Evolutionary conservation across 2,329 filamentous ascomycete species (phyloP), one percentile per base, ranked within the genome.

Genomic region (Nemania sp.): DNA sequence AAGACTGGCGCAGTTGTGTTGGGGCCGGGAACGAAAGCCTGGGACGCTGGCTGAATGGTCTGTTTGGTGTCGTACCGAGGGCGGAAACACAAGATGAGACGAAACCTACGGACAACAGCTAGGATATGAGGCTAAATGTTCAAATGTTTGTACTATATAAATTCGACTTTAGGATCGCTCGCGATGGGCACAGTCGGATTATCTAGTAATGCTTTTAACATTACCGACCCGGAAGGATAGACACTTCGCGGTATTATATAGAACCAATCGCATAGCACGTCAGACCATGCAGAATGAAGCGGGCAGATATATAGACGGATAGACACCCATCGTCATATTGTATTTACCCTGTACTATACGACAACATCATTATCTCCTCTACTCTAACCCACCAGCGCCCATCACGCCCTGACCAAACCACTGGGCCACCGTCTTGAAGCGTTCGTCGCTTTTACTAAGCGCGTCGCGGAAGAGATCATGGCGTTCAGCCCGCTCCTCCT

Each of bases 341-440:
- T 49, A 23, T 22, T 42, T 11, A 52, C 52, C n/a, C n/a, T 46
- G 20, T 49, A 33, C 33, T 3, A 48, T 39, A 36, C 22, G 22
- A 36, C 40, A 56, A n/a, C 22, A 24, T 19, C 33, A n/a, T 24
- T 5, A 23, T 51, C 24, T 33, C n/a, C 11, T 36, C 50, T 20
- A 57, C 19, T 57, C 58, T 39, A 66, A 34, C 47, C 53, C 36
- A 41, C 46, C 30, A 6, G 56, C 52, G 2, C 61, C 61, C 91
- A 97, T 96, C 3, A 97, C 91, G 1, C 94, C 93, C 52, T 92
- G 78, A 1, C 92, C 93, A 77, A 96, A 97, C 83, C 94, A 99
- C 68, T 96, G 91, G 56, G 91, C 90, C 51, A 97, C 83, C 1
- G 91, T 93, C n/a, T 84, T 89, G 71, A 97, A 97, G 47, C 89